Evolutionary conservation across 805 yeast genomes (phyloP).

Genomic region (Candida orba): DNA sequence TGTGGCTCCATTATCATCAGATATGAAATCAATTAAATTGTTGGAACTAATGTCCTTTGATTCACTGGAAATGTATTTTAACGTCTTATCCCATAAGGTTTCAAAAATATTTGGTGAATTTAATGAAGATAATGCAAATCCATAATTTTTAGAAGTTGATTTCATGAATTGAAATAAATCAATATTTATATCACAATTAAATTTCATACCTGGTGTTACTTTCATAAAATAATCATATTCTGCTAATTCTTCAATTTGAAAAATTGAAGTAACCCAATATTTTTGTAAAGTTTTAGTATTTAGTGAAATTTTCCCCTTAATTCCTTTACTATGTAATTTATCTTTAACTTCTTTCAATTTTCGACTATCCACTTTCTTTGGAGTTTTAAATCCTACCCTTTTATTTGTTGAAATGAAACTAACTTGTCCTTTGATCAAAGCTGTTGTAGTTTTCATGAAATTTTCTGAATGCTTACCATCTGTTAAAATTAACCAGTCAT

Average conservation of each 20-base stretch:
- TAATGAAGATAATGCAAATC: constrained; percentile 56
- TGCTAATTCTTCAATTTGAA: constrained; percentile 33
- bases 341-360: constrained; percentile 35
- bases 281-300: constrained; percentile 42
- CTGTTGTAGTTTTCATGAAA: constrained; percentile 39
- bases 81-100: constrained; percentile 69
- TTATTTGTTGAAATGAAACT: constrained; percentile 55
- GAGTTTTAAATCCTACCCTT: constrained; percentile 42
- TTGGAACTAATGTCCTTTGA: constrained; percentile 54
- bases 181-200: constrained; percentile 40
- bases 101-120: constrained; percentile 67
- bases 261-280: constrained; percentile 40
- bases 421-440: constrained; percentile 45
- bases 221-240: constrained; percentile 47
- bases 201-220: constrained; percentile 38
- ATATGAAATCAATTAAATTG: constrained; percentile 63
- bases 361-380: constrained; percentile 45
- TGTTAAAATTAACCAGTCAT: constrained; percentile 73
- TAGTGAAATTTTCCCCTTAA: constrained; percentile 40
- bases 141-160: constrained; percentile 46
- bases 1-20: constrained; percentile 59
- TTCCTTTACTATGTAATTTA: constrained; percentile 31
- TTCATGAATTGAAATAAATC: constrained; percentile 46
- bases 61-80: constrained; percentile 50
- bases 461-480: constrained; percentile 50